Base-by-base conservation (phyloP, 805 yeast genomes). In the Vanderwaltozyma tropicalis region DNA sequence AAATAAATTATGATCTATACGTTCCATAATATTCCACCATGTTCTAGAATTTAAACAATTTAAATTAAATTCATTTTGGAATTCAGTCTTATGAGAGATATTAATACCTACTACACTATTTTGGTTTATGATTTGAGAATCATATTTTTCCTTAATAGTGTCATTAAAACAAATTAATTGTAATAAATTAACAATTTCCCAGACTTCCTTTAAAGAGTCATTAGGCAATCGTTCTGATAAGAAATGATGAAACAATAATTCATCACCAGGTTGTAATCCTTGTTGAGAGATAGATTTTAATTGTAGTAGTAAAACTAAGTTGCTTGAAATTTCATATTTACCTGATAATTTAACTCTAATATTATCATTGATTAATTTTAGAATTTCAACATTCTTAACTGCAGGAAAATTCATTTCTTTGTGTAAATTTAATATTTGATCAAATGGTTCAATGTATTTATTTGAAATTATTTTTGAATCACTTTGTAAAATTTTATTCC, bases 231-330 rank as follows among this genome's bases (percentile, higher is more conserved):
- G 45, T 33, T 52, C 49, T 14, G 41, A 31, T 15, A 59, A 38
- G 34, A 58, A 47, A 45, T 58, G 61, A 38, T 51, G 57, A 42
- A 63, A 55, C 12, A 63, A 28, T 19, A 57, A 35, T 37, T 54
- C 62, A 43, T 64, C 69, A 27, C 63, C 64, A 3, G 52, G 49
- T 13, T 57, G 43, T 26, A 64, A 37, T 1, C 69, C 69, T 22
- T 51, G 50, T 20, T 48, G 40, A 1, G 68, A 63, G 12, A 66
- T 57, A 19, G 64, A 51, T 45, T 61, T 61, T 28, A 64, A 33
- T 43, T 63, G 47, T 37, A 65, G 39, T 43, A 63, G 39, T 28
- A 52, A 38, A 7, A 50, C 35, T 32, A 65, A 42, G 18, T 57
- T 51, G 5, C 47, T 39, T 5, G 52, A 45, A 4, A 48, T 42